Evolutionary conservation across 2,329 filamentous ascomycete species (phyloP), one percentile per base, ranked within the genome.

Genomic region (Talaromyces amestolkiae): DNA sequence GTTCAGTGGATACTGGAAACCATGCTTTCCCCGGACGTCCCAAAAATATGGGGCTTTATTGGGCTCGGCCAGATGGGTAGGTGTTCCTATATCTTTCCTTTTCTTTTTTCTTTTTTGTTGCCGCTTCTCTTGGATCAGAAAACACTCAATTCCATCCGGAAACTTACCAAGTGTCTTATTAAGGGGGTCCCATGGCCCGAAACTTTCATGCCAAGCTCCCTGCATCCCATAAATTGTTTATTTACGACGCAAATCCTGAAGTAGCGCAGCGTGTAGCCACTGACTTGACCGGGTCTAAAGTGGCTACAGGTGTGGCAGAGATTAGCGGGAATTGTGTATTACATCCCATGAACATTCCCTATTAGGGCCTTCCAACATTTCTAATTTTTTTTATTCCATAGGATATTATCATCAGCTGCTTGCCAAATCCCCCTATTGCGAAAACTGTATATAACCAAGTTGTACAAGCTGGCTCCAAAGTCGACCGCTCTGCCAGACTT

Each of bases 41-140:
- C 54, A 58, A 33, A 58, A 58, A 58, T 19, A 19, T 58, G 54
- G 54, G 54, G 54, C 27, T 58, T 58, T 13, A 58, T 58, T 37
- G 54, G 54, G 13, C 54, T 58, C 54, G 54, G 54, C 54, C 54
- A 58, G 54, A 58, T 58, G 54, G 54, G 54, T 58, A 58, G n/a
- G 54, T 58, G 54, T 22, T 24, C 17, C 54, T 39, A 58, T 33
- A 17, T 33, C 35, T 37, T 37, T 37, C 11, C 13, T 37, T 37
- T 13, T 2, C 35, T 13, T 37, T 37, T 13, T 58, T 33, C 15
- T 58, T 58, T 37, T 41, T 19, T 37, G 6, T 58, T 58, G 17
- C 54, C 33, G 54, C 54, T 58, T 58, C 54, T 41, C 33, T 24
- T 58, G 54, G 27, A 37, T 58, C n/a, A 41, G n/a, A n/a, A n/a